Conservation (phyloP, 2,329 filamentous ascomycete genomes). For the Fonsecaea monophora region DNA sequence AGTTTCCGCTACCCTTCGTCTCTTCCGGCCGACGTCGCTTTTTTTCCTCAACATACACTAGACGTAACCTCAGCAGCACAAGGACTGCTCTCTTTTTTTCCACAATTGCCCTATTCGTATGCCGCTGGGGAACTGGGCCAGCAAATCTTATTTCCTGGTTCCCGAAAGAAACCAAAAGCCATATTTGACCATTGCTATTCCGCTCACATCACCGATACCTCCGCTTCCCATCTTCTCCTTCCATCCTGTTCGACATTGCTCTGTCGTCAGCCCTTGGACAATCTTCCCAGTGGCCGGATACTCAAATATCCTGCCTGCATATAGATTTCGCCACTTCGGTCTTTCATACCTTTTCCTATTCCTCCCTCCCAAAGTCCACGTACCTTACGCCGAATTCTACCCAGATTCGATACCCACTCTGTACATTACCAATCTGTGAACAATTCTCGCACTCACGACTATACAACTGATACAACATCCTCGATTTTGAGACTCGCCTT, state of each 20-base stretch:
- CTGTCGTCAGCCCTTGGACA: slow-evolving; percentile 24
- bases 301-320: slow-evolving; percentile 31
- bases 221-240: slow-evolving; percentile 28
- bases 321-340: slow-evolving; percentile 35
- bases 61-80: slow-evolving; percentile 23
- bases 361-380: slow-evolving; percentile 24
- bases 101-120: slow-evolving; percentile 22
- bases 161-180: slow-evolving; percentile 20
- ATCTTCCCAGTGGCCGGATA: slow-evolving; percentile 15
- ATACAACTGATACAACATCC: slow-evolving; percentile 26
- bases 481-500: slow-evolving; percentile 6
- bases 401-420: slow-evolving; percentile 25
- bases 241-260: slow-evolving; percentile 28
- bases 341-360: slow-evolving; percentile 20
- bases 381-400: slow-evolving; percentile 19
- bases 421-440: slow-evolving; percentile 24
- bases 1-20: slow-evolving; percentile 18
- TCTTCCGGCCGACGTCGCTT: slow-evolving; percentile 21
- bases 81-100: slow-evolving; percentile 3
- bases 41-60: slow-evolving; percentile 22
- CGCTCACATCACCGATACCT: slow-evolving; percentile 26
- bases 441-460: slow-evolving; percentile 20
- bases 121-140: neutral
- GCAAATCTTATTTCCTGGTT: slow-evolving; percentile 12
- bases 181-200: slow-evolving; percentile 17